Base-by-base conservation (phyloP, 768 basidiomycete genomes). In the Amanita muscaria region DNA sequence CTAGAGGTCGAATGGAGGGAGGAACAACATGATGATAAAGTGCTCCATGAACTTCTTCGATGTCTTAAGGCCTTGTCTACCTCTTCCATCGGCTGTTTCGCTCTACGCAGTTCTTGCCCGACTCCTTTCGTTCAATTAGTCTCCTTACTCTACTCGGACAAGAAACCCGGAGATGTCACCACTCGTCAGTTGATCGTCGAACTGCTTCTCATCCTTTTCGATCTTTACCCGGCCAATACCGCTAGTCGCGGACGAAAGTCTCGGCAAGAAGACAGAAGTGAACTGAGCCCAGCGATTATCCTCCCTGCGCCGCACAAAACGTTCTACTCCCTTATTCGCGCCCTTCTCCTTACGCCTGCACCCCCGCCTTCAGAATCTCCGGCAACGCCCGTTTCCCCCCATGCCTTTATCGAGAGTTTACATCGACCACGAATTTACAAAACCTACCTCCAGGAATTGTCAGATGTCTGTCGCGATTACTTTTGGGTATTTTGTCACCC, bases 1-100 rank as follows among this genome's bases (percentile, higher is more conserved):
- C 72, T 99, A 1, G 88, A 92, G 54, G 79, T 97, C 27, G 96
- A 99, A 63, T 99, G 96, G 96, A 81, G 94, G 89, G 94, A 98
- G 60, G 96, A 99, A 58, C 94, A 98, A 57, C 94, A 96, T 52
- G 96, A 96, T 56, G 96, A 98, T 57, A 83, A 96, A 59, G 72
- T 96, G 33, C 69, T 99, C 12, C 83, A 94, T 52, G 93, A 97
- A 60, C 67, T 98, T 2, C 68, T 98, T 31, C 81, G 91, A 2
- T 97, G 92, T 66, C 79, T 98, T 63, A 96, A 96, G 63, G 96
- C 88, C 0, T 72, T 99, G 3, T 83, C 88, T 0, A 94, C 93
- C 0, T 91, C 88, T 6, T 73, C 83, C 37, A 82, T 88, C 27
- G 94, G 94, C 11, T 92, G 88, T 57, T 79, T 81, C 42, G 91